phyloP scores from a whole-genome alignment of 768 basidiomycete species.

The Lactifluus rugatus region DNA sequence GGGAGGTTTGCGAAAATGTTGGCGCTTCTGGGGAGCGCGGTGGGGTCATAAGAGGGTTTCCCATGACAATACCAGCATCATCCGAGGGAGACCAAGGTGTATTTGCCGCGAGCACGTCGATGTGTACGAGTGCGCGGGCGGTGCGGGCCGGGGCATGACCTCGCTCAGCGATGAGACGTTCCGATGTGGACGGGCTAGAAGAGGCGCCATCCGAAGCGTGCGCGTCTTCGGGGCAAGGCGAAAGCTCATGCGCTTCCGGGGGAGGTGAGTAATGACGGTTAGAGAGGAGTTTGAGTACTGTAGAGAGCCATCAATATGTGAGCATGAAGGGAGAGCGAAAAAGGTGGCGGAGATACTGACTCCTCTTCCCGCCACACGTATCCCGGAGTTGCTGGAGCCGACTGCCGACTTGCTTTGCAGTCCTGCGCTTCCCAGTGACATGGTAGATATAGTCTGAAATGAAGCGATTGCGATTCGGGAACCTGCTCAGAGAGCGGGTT shows the following conservation, averaged over 20 bases:
- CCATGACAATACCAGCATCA: constrained; percentile 16
- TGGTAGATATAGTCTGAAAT: constrained; percentile 68
- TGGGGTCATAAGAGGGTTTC: constrained; percentile 14
- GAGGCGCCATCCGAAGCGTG: constrained; percentile 13
- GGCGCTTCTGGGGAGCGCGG: constrained; percentile 17
- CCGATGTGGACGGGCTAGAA: constrained; percentile 12
- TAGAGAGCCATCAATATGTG: background rate
- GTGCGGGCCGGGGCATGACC: constrained; percentile 22
- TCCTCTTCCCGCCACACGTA: constrained; percentile 58
- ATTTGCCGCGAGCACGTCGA: constrained; percentile 18
- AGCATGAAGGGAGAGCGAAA: constrained; percentile 10
- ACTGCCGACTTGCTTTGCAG: constrained; percentile 73
- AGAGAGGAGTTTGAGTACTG: constrained; percentile 22
- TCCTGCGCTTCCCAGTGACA: constrained; percentile 59
- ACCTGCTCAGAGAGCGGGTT: constrained; percentile 61
- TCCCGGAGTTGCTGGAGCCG: constrained; percentile 72
- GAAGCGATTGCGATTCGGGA: constrained; percentile 71
- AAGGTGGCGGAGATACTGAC: constrained; percentile 35
- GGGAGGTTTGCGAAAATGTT: constrained; percentile 7
- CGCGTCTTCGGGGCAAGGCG: constrained; percentile 14
- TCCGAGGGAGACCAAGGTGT: constrained; percentile 19
- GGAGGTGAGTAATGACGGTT: constrained; percentile 15
- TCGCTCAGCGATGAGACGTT: constrained; percentile 12
- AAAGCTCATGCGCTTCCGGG: constrained; percentile 5
- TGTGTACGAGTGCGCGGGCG: constrained; percentile 27